Evolutionary conservation across 2,329 filamentous ascomycete species (phyloP), one percentile per base, ranked within the genome.

Genomic region (Hypoxylon sp.): DNA sequence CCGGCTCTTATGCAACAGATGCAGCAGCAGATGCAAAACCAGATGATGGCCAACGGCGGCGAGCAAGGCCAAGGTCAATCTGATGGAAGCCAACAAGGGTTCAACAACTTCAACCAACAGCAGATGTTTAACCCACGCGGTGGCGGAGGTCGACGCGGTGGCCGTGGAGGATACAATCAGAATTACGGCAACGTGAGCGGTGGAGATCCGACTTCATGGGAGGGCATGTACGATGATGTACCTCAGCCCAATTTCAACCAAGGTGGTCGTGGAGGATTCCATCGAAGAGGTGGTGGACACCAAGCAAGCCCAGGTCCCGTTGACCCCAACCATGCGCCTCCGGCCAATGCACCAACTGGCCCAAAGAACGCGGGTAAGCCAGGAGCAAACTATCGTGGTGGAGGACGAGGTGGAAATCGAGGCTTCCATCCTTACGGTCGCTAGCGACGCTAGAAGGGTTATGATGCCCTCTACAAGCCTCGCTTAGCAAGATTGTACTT

Each of bases 201-300:
- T 63, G 89, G 88, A 48, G 90, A 89, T 14, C 91, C 92, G n/a
- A 93, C 92, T 24, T 94, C 91, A 44, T 98, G 94, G 94, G 95
- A 98, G 80, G 95, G 95, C 76, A 97, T 97, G 94, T 98, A 98
- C 80, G 95, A 98, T 78, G 95, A 98, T 78, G 93, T 94, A 1
- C 94, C 94, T 14, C 93, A 95, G 78, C 93, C 93, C 4, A 90
- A 91, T 74, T 87, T 90, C 73, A 84, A 82, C 74, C 80, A 80
- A 63, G 83, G 84, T 71, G 81, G 80, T 73, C 80, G 81, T 75
- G 80, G 80, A 64, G 82, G 80, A 42, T 80, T 80, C 64, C 77
- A 81, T 57, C 80, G 82, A 59, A 76, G 74, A 44, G 71, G 78
- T 35, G 78, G 80, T 29, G 81, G 79, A 39, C 76, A 77, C 53